Percentiles rank a stretch among this genome's conserved stretches.
These are phyloP conservation scores for Pleurotus ostreatus DNA, from an alignment of 768 basidiomycete species.

Conservation along the genomic window DNA sequence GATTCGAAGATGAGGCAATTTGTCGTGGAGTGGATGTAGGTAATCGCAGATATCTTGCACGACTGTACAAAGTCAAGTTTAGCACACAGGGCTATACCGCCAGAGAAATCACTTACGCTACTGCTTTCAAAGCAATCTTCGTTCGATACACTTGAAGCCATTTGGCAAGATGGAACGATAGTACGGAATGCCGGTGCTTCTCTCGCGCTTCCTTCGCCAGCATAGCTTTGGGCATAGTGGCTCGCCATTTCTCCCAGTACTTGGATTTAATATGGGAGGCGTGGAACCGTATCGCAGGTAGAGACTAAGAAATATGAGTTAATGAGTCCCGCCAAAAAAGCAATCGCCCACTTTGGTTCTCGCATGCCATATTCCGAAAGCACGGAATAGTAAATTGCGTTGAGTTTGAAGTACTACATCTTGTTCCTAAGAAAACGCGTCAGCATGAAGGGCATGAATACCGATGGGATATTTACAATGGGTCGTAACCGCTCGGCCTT, in stretches of 20 bases:
- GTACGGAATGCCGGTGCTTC: constrained; percentile 43
- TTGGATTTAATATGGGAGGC: constrained; percentile 55
- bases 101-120: constrained; percentile 59
- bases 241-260: constrained; percentile 64
- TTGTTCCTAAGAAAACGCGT: constrained; percentile 42
- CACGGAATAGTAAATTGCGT: constrained; percentile 57
- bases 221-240: constrained; percentile 65
- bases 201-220: constrained; percentile 66
- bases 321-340: not conserved
- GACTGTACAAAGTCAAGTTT: constrained; percentile 37
- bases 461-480: constrained; percentile 38
- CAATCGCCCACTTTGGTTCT: constrained; percentile 59
- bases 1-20: constrained; percentile 20
- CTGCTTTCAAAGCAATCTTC: constrained; percentile 73
- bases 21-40: constrained; percentile 50
- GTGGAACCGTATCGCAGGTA: constrained; percentile 78
- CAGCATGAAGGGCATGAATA: constrained; percentile 4
- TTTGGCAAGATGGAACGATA: constrained; percentile 52
- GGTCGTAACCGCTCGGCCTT: constrained; percentile 61
- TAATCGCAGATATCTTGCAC: constrained; percentile 77
- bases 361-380: constrained; percentile 71
- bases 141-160: constrained; percentile 71
- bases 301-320: constrained; percentile 39
- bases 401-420: constrained; percentile 55
- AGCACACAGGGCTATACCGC: not conserved